These are phyloP conservation scores for Sapria himalayana DNA, from an alignment of 345 rosid species.

Conservation along the genomic window DNA sequence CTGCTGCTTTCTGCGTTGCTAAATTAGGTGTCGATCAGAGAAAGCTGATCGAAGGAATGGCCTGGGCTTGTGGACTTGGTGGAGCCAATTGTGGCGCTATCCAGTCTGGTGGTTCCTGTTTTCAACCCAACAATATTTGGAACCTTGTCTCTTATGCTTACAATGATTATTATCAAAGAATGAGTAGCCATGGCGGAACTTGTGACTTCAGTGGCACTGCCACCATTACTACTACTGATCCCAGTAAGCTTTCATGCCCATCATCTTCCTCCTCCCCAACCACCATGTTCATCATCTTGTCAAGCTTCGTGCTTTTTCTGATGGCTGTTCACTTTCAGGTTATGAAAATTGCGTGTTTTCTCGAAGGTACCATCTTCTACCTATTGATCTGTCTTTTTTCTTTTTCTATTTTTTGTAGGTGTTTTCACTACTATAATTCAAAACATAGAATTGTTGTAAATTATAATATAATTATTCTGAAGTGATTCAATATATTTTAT, in stretches of 20 bases:
- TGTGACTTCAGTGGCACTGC: constrained; percentile 83
- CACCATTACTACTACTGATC: constrained; percentile 31
- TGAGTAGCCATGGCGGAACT: constrained; percentile 57
- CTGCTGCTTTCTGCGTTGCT: constrained; percentile 53
- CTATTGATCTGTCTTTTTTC: background rate
- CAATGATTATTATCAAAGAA: constrained; percentile 75
- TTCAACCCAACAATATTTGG: constrained; percentile 27
- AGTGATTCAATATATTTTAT: too few relatives aligned
- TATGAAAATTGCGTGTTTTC: constrained; percentile 42
- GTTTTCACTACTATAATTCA: too few relatives aligned
- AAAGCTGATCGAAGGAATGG: constrained; percentile 52
- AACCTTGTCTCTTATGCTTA: constrained; percentile 85
- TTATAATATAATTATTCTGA: too few relatives aligned
- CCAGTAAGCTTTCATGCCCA: constrained; percentile 33
- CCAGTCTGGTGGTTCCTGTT: constrained; percentile 57
- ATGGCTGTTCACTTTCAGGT: constrained; percentile 26
- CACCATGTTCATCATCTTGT: background rate
- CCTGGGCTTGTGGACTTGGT: constrained; percentile 97
- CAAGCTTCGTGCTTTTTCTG: constrained; percentile 1
- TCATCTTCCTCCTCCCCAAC: too few relatives aligned
- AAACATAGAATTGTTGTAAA: too few relatives aligned
- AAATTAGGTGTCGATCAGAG: constrained; percentile 39
- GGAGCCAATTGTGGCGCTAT: constrained; percentile 56
- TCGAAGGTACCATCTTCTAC: constrained; percentile 35
- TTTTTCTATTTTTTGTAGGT: background rate